A percentile compares a stretch with the other conserved stretches of the same genome.
These are phyloP conservation scores for Sporisorium sorghi DNA, from an alignment of 1,284 basidiomycete genomes.

Conservation along the genomic window DNA sequence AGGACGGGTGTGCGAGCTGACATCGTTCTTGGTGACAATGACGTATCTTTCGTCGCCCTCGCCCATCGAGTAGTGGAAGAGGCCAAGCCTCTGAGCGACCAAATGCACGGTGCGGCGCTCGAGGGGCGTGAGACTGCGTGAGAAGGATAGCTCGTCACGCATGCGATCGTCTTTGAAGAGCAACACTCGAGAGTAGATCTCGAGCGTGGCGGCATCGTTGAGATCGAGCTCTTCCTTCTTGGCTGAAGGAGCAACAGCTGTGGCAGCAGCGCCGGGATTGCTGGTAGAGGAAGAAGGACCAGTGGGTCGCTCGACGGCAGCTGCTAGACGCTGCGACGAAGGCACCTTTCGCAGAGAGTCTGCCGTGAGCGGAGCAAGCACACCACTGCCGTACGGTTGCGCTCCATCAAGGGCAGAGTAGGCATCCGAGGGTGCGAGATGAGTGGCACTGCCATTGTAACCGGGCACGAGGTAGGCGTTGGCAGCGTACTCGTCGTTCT, in stretches of 20 bases:
- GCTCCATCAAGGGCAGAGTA: too few species aligned
- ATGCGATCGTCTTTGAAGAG: constrained; percentile 98
- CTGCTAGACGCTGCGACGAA: constrained; percentile 33
- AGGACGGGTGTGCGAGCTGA: constrained; percentile 35
- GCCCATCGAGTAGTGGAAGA: constrained; percentile 92
- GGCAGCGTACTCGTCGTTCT: constrained; percentile 53
- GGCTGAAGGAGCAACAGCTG: constrained; percentile 71
- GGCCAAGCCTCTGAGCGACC: constrained; percentile 92
- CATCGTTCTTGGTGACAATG: constrained; percentile 75
- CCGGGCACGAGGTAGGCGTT: constrained; percentile 51
- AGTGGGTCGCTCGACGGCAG: constrained; percentile 16
- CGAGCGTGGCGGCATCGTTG: constrained; percentile 92
- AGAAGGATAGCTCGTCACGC: constrained; percentile 96
- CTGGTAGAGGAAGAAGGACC: constrained; percentile 45
- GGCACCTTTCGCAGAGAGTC: constrained; percentile 51
- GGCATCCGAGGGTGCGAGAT: constrained; percentile 16
- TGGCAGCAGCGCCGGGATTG: constrained; percentile 70
- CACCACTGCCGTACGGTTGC: constrained; percentile 16
- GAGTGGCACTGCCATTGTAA: constrained; percentile 19
- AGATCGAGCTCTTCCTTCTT: constrained; percentile 77
- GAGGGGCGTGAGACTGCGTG: constrained; percentile 82
- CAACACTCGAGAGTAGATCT: constrained; percentile 95
- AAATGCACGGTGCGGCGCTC: constrained; percentile 94
- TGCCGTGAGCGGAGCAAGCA: constrained; percentile 48
- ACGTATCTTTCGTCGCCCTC: constrained; percentile 92